phyloP scores from a whole-genome alignment of 345 rosid genomes.

The Eucalyptus regnans region DNA sequence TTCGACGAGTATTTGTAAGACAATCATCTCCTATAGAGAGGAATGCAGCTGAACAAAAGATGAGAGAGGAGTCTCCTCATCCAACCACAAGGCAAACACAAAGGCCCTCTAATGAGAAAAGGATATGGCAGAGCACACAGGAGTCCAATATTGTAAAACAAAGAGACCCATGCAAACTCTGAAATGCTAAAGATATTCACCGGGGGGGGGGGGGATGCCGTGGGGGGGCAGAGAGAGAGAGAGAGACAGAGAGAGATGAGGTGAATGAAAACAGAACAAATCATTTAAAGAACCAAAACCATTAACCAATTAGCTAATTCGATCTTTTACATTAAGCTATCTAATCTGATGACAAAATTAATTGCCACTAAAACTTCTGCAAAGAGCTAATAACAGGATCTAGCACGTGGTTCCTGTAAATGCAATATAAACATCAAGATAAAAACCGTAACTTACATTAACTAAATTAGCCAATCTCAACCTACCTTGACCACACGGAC shows the following conservation, averaged over 20 bases:
- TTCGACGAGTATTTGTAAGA: not conserved
- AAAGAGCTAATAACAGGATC: not conserved
- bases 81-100: not conserved
- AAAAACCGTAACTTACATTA: slow-evolving; percentile 9
- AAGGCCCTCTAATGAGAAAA: not conserved
- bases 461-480: slow-evolving; percentile 4
- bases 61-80: not conserved
- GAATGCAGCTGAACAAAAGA: not conserved
- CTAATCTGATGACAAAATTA: not conserved
- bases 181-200: not conserved
- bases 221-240: not conserved
- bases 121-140: not conserved
- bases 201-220: not conserved
- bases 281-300: not conserved
- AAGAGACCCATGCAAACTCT: not conserved
- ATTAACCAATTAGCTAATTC: not conserved
- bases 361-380: not conserved
- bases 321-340: not conserved
- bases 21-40: not conserved
- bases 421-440: not conserved
- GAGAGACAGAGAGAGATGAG: not conserved
- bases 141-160: not conserved
- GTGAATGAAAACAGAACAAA: not conserved
- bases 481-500: slow-evolving; percentile 91
- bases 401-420: not conserved